Evolutionary conservation across 768 basidiomycete genomes (phyloP).

Genomic region (Gymnopilus dilepis): DNA sequence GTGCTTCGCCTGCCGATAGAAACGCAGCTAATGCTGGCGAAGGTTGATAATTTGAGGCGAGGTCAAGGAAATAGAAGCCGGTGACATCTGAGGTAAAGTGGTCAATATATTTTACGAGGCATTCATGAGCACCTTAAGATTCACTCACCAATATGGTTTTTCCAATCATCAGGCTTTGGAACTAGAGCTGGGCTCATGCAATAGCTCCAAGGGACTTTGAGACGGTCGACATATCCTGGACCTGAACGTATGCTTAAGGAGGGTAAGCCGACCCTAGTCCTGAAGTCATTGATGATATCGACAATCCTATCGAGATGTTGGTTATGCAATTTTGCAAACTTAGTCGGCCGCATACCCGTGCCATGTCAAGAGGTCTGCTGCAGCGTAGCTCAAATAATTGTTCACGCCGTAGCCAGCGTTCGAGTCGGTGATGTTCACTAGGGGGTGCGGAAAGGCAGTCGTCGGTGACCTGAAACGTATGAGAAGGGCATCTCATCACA

Average conservation of each 20-base stretch:
- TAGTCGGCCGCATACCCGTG: constrained; percentile 47
- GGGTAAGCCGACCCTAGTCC: constrained; percentile 52
- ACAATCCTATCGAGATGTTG: constrained; percentile 46
- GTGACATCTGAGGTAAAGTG: constrained; percentile 50
- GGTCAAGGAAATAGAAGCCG: constrained; percentile 68
- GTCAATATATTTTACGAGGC: not conserved
- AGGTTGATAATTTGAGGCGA: constrained; percentile 54
- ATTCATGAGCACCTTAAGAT: not conserved
- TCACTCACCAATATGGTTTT: constrained; percentile 56
- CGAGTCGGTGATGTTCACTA: constrained; percentile 60
- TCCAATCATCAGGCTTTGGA: constrained; percentile 68
- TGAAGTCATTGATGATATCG: constrained; percentile 63
- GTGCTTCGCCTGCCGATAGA: constrained; percentile 52
- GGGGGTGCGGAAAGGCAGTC: constrained; percentile 61
- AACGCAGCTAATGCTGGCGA: constrained; percentile 52
- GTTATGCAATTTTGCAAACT: no score
- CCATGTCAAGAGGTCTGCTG: constrained; percentile 67
- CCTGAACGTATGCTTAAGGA: constrained; percentile 55
- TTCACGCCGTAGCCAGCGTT: constrained; percentile 59
- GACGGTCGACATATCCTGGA: constrained; percentile 52
- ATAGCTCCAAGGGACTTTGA: constrained; percentile 67
- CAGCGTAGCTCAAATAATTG: constrained; percentile 61
- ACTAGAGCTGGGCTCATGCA: constrained; percentile 65
- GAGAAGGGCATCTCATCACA: not conserved
- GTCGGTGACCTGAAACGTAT: constrained; percentile 49